Conservation (phyloP, 1,284 basidiomycete species). For the Sphaerobolus stellatus region DNA sequence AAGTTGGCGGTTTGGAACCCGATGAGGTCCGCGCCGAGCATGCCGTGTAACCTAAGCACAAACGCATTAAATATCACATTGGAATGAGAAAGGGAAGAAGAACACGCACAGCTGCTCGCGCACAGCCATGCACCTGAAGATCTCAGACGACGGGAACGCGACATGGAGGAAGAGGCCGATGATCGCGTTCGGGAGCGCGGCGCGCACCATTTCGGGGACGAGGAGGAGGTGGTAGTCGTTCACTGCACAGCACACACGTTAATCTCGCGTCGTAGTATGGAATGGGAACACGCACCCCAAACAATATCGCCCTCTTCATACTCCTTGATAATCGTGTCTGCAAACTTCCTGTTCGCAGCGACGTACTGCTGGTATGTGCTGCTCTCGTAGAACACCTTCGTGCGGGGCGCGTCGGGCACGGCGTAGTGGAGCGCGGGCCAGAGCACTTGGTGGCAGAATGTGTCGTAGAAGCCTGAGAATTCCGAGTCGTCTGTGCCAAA, state of each 20-base stretch:
- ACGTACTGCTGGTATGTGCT: constrained; percentile 62
- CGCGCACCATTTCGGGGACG: constrained; percentile 73
- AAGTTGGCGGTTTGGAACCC: constrained; percentile 87
- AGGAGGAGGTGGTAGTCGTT: constrained; percentile 89
- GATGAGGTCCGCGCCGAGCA: constrained; percentile 72
- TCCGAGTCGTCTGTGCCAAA: constrained; percentile 49
- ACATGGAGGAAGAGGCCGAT: constrained; percentile 91
- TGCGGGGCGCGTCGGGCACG: constrained; percentile 82
- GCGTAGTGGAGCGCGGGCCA: constrained; percentile 90
- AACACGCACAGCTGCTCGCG: constrained; percentile 37
- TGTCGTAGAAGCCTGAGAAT: constrained; percentile 78
- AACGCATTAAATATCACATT: neutral
- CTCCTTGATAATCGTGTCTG: constrained; percentile 69
- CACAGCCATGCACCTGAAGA: constrained; percentile 80
- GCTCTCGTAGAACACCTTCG: constrained; percentile 78
- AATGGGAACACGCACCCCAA: constrained; percentile 38
- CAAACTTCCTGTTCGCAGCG: constrained; percentile 82
- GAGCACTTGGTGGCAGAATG: constrained; percentile 84
- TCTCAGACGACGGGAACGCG: constrained; percentile 85
- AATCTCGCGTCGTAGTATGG: neutral
- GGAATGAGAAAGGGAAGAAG: neutral
- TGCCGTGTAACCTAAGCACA: constrained; percentile 59
- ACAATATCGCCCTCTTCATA: constrained; percentile 83
- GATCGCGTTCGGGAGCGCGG: constrained; percentile 57
- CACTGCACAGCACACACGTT: constrained; percentile 35